Percentiles rank a stretch among this genome's conserved stretches.
phyloP scores from a whole-genome alignment of 2,329 filamentous ascomycete species.

The Xylariaceae sp. region DNA sequence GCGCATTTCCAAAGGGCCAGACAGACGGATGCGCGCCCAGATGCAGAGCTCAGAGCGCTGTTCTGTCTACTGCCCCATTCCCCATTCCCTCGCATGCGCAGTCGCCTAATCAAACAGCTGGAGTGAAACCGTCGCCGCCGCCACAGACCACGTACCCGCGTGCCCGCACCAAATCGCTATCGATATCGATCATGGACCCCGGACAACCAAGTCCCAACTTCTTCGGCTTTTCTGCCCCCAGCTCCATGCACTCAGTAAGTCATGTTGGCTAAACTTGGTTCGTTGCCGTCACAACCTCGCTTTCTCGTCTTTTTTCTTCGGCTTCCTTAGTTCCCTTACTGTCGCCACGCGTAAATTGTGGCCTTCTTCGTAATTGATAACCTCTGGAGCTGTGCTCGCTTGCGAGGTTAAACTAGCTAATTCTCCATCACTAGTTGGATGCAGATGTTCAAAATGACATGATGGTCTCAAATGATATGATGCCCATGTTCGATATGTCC shows the following conservation, averaged over 20 bases:
- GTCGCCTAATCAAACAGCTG: background rate
- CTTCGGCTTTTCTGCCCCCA: slow-evolving; percentile 44
- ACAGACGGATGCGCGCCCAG: slow-evolving; percentile 27
- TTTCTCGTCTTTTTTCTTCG: background rate
- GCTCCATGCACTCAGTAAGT: slow-evolving; percentile 39
- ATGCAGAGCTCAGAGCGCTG: slow-evolving; percentile 21
- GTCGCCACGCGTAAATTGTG: background rate
- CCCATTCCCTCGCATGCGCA: slow-evolving; percentile 30
- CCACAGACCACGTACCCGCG: slow-evolving; percentile 15
- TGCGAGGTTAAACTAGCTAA: slow-evolving; percentile 9
- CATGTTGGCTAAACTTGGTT: slow-evolving; percentile 1
- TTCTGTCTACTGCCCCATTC: slow-evolving; percentile 13
- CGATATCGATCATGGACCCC: slow-evolving; percentile 35
- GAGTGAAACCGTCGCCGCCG: slow-evolving; percentile 4
- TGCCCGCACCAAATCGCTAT: slow-evolving; percentile 12
- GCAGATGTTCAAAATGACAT: slow-evolving; percentile 36
- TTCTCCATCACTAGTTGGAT: slow-evolving; percentile 33
- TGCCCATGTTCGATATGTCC: slow-evolving; percentile 40
- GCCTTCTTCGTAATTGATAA: background rate
- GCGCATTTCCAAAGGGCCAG: slow-evolving; percentile 8
- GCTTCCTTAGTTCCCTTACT: background rate
- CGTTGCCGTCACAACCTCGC: background rate
- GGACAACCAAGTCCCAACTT: slow-evolving; percentile 44
- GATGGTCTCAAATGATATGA: slow-evolving; percentile 37
- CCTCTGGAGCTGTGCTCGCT: background rate